Base-by-base conservation (phyloP, 768 basidiomycete genomes). In the Boletus pseudopeckii region DNA sequence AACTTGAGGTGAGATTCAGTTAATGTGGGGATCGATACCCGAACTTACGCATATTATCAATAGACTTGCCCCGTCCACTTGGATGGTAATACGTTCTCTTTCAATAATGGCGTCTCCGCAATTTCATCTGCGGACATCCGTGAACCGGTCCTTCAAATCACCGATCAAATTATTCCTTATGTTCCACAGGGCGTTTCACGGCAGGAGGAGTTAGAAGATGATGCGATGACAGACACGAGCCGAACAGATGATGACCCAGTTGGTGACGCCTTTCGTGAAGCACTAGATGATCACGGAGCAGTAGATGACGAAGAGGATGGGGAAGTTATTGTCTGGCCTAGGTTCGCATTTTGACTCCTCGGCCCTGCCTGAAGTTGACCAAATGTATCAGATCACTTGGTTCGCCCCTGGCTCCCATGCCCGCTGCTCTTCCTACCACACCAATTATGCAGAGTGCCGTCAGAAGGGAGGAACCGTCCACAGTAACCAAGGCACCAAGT, bases 211-310 rank as follows among this genome's bases (percentile, higher is more conserved):
- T 52, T 56, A 8, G 83, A 85, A 20, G 90, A 88, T 17, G 79
- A 81, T 46, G 80, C 80, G 59, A 82, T 81, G 41, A 90, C 86
- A 18, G 76, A 80, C 45, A 85, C 84, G 26, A 87, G 83, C 10
- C 80, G 78, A 39, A 90, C 88, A 2, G 91, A 92, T 43, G 70
- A 71, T 10, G 96, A 96, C 62, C 83, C 88, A 0, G 80, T 97
- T 33, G 80, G 77, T 11, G 81, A 85, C 11, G 88, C 82, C 5
- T 85, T 90, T 63, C 71, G 79, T 26, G 71, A 80, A 63, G 78
- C 71, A 28, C 62, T 79, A 9, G 72, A 71, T 37, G 73, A 66
- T 37, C 72, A 77, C 17, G 73, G 48, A 4, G 9, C 18, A 17
- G 36, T 47, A 7, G 67, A 69, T 20, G 79, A 80, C 4, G 80